Percentiles rank a stretch among this genome's conserved stretches.
Evolutionary conservation across 768 basidiomycete species (phyloP).

Genomic region (Tricholoma matsutake): DNA sequence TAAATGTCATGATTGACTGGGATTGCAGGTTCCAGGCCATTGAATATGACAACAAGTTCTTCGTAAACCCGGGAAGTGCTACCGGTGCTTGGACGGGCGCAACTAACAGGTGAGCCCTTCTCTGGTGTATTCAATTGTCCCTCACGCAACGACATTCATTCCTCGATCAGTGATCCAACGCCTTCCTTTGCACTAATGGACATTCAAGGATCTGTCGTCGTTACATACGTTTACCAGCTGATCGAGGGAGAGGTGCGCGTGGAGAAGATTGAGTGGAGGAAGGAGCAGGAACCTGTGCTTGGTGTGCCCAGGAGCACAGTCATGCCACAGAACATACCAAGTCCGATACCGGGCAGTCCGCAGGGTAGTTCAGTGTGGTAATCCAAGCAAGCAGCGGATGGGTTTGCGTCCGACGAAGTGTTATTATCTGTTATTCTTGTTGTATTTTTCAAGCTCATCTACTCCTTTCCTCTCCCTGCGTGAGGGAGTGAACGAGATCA

Average conservation of each 20-base stretch:
- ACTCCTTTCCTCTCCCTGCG: neutral
- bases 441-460: neutral
- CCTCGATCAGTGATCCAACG: conserved; percentile 64
- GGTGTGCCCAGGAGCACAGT: conserved; percentile 40
- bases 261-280: conserved; percentile 85
- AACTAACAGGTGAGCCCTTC: conserved; percentile 53
- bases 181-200: conserved; percentile 98
- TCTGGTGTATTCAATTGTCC: neutral
- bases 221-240: conserved; percentile 95
- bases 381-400: neutral
- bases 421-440: neutral
- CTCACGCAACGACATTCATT: conserved; percentile 4
- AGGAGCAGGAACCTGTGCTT: conserved; percentile 44
- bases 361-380: conserved; percentile 16
- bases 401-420: neutral
- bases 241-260: conserved; percentile 93
- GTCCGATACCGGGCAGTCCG: conserved; percentile 26
- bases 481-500: neutral
- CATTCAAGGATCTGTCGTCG: conserved; percentile 94
- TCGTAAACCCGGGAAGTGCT: conserved; percentile 93
- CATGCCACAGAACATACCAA: conserved; percentile 51
- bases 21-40: conserved; percentile 84
- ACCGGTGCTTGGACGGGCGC: conserved; percentile 92
- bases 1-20: neutral
- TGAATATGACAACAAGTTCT: conserved; percentile 89